These are phyloP conservation scores for Penicillium sp. DNA, from an alignment of 2,329 filamentous ascomycete genomes.

Conservation along the genomic window DNA sequence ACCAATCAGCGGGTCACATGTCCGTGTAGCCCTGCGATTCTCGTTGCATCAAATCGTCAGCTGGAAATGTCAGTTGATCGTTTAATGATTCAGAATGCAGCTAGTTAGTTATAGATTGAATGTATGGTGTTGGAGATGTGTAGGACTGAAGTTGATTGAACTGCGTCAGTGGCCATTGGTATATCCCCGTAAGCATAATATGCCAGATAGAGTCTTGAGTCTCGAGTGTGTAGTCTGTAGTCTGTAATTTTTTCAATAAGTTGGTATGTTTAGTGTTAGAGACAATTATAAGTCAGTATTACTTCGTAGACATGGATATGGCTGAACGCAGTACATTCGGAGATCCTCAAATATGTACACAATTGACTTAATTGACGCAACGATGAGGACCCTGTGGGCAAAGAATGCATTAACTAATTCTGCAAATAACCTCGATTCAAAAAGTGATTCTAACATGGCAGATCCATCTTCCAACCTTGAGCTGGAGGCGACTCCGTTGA, in stretches of 20 bases:
- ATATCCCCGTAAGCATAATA: not conserved
- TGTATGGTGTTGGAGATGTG: not conserved
- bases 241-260: too few relatives aligned
- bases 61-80: not conserved
- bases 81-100: too few relatives aligned
- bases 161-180: not conserved
- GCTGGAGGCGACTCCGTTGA: slow-evolving; percentile 9
- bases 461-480: not conserved
- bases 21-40: not conserved
- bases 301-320: not conserved
- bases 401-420: not conserved
- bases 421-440: not conserved
- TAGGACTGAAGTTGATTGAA: not conserved
- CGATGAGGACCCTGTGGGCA: slow-evolving; percentile 1
- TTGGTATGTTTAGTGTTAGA: not conserved
- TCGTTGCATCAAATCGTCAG: not conserved
- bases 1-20: slow-evolving; percentile 24
- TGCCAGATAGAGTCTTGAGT: too few relatives aligned
- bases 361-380: not conserved
- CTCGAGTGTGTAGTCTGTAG: too few relatives aligned
- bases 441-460: not conserved
- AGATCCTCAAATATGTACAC: not conserved
- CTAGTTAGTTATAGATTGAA: not conserved
- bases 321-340: not conserved
- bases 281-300: too few relatives aligned